Percentiles rank a stretch among this genome's conserved stretches.
phyloP scores from a whole-genome alignment of 2,329 filamentous ascomycete species.

The Sporothrix brunneoviolacea region DNA sequence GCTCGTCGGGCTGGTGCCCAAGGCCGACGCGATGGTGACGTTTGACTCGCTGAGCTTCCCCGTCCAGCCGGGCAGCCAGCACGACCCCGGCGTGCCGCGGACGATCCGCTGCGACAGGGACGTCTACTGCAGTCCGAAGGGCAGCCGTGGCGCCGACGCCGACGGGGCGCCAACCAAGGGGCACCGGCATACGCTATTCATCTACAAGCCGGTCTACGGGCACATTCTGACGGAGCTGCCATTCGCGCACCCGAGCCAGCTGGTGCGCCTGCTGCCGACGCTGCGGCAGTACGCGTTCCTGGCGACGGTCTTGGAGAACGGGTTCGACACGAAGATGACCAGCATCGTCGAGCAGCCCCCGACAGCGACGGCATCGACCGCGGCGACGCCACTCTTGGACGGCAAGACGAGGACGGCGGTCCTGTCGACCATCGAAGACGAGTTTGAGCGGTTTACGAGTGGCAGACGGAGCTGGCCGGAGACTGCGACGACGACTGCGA shows the following conservation, averaged over 20 bases:
- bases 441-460: constrained; percentile 21
- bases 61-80: constrained; percentile 38
- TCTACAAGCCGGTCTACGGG: constrained; percentile 68
- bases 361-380: constrained; percentile 5
- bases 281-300: constrained; percentile 71
- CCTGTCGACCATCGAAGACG: constrained; percentile 22
- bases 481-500: neutral
- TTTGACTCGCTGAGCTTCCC: constrained; percentile 56
- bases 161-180: constrained; percentile 18
- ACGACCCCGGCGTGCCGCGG: constrained; percentile 52
- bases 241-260: constrained; percentile 71
- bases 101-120: constrained; percentile 44
- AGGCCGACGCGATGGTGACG: constrained; percentile 38
- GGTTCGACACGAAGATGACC: constrained; percentile 41
- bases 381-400: neutral
- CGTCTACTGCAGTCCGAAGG: constrained; percentile 31
- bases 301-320: constrained; percentile 55
- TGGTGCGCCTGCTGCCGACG: constrained; percentile 65
- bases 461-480: neutral
- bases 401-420: neutral
- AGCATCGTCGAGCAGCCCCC: constrained; percentile 20
- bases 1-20: constrained; percentile 42
- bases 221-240: constrained; percentile 60
- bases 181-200: constrained; percentile 57
- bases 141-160: neutral